phyloP scores from a whole-genome alignment of 306 rosid genomes.

The Astragalus glycyphyllos region DNA sequence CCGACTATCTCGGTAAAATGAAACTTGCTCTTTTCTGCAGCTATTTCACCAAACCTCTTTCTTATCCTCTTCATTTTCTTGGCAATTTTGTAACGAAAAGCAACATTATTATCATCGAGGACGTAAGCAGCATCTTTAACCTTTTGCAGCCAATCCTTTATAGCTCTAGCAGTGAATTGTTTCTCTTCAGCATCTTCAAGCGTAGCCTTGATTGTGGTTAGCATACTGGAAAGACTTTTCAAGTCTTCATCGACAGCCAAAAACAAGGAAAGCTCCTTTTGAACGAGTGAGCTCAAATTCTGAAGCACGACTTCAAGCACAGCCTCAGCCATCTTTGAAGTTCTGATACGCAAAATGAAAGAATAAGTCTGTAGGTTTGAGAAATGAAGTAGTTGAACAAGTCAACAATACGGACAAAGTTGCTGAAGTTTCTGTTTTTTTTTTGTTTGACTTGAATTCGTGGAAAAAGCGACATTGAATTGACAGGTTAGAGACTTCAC shows the following conservation, averaged over 20 bases:
- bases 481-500: too few relatives aligned
- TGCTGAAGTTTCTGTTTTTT: too few relatives aligned
- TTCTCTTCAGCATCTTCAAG: conserved; percentile 50
- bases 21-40: conserved; percentile 27
- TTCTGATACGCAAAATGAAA: not conserved
- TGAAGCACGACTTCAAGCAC: not conserved
- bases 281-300: conserved; percentile 13
- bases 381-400: not conserved
- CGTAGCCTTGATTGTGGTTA: conserved; percentile 35
- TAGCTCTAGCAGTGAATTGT: conserved; percentile 12
- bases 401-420: too few relatives aligned
- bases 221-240: not conserved
- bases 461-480: too few relatives aligned
- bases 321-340: conserved; percentile 33
- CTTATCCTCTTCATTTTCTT: conserved; percentile 23
- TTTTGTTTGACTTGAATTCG: too few relatives aligned
- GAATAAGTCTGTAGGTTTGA: not conserved
- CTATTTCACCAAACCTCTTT: conserved; percentile 7
- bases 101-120: conserved; percentile 32
- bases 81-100: conserved; percentile 11
- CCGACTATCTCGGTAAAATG: not conserved
- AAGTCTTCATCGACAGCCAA: conserved; percentile 4
- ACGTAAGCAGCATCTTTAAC: conserved; percentile 22
- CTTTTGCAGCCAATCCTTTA: conserved; percentile 36
- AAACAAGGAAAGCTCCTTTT: conserved; percentile 3